Conservation (phyloP, 768 basidiomycete species). For the Suillus fuscotomentosus region DNA sequence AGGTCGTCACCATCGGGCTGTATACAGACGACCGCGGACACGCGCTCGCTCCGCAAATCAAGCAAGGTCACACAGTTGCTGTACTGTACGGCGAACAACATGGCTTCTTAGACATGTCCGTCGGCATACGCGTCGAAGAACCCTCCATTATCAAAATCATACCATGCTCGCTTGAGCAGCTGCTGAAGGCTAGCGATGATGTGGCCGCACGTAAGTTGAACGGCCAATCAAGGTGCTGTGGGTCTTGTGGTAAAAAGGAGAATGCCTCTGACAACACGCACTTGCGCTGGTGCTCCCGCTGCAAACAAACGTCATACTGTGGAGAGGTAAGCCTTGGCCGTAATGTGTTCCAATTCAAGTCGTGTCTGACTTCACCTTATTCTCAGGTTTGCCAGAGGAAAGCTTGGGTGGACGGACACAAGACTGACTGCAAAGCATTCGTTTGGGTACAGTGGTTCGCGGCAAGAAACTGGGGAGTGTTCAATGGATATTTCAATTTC, state of each 20-base stretch:
- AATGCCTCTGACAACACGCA: not conserved
- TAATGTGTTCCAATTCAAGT: too few species aligned
- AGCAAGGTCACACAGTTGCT: conserved; percentile 8
- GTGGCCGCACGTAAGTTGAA: not conserved
- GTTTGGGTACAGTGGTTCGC: not conserved
- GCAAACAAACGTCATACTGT: not conserved
- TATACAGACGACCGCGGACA: conserved; percentile 17
- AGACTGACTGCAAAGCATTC: not conserved
- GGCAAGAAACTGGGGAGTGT: not conserved
- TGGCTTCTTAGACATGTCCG: conserved; percentile 1
- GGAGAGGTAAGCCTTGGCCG: not conserved
- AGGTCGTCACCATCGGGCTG: conserved; percentile 22
- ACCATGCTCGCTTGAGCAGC: not conserved
- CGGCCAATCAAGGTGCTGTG: not conserved
- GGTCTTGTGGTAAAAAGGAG: not conserved
- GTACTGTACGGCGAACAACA: conserved; percentile 12
- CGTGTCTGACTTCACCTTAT: not conserved
- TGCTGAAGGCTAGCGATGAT: not conserved
- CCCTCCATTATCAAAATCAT: not conserved
- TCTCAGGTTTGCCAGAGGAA: not conserved
- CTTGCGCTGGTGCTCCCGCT: not conserved
- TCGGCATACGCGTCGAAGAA: conserved; percentile 9
- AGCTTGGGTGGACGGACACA: not conserved
- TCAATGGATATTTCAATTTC: not conserved
- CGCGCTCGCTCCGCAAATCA: not conserved